Evolutionary conservation across 2,329 filamentous ascomycete species (phyloP).

Genomic region (Paecilomyces niveus): DNA sequence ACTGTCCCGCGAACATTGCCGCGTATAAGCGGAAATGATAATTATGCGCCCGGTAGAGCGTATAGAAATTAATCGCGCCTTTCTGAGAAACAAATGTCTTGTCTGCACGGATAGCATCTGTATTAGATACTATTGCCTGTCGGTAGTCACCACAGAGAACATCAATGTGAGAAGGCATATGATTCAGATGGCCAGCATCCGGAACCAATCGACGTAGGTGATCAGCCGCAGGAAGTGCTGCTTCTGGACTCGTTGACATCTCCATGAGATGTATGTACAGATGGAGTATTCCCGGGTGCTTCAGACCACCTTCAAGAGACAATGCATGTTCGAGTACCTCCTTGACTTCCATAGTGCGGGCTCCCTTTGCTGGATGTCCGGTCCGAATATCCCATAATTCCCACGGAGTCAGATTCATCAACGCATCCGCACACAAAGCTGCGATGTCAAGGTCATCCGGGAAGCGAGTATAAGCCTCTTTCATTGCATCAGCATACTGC

Average conservation of each 20-base stretch:
- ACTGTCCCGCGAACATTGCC: constrained; percentile 69
- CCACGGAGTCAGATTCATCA: constrained; percentile 58
- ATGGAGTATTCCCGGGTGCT: constrained; percentile 62
- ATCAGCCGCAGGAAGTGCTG: constrained; percentile 55
- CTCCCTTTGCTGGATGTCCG: constrained; percentile 42
- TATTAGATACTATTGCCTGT: constrained; percentile 59
- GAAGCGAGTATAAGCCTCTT: constrained; percentile 43
- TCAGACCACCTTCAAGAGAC: constrained; percentile 33
- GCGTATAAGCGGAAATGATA: constrained; percentile 70
- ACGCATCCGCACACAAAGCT: constrained; percentile 51
- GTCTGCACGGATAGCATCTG: constrained; percentile 60
- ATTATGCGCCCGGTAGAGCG: constrained; percentile 66
- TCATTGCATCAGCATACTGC: constrained; percentile 56
- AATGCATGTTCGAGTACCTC: constrained; percentile 50
- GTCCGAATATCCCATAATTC: constrained; percentile 51
- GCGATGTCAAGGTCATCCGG: constrained; percentile 51
- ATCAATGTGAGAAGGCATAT: constrained; percentile 75
- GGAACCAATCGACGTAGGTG: constrained; percentile 57
- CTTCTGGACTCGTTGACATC: constrained; percentile 62
- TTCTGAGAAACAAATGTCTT: constrained; percentile 55
- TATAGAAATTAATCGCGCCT: constrained; percentile 64
- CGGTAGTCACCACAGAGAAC: constrained; percentile 66
- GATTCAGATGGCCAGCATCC: constrained; percentile 62
- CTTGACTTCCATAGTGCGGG: constrained; percentile 50
- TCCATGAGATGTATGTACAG: constrained; percentile 68